A percentile compares a stretch with the other conserved stretches of the same genome.
Conservation (phyloP, 1,284 basidiomycete species). For the Leccinum pachyderme region DNA sequence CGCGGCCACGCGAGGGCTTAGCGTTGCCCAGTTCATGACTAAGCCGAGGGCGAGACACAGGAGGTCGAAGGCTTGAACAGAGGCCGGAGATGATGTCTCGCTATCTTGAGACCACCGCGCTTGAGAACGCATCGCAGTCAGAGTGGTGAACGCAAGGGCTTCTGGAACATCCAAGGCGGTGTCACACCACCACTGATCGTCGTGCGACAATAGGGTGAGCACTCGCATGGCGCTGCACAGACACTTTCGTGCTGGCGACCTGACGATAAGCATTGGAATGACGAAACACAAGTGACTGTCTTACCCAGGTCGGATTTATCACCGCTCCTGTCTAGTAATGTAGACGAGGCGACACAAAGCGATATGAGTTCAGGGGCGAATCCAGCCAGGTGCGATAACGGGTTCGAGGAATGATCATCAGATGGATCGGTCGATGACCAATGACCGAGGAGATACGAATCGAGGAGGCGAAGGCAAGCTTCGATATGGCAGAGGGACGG, state of each 20-base stretch:
- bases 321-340: slow-evolving; percentile 28
- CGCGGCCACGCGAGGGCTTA: slow-evolving; percentile 43
- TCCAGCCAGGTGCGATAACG: slow-evolving; percentile 30
- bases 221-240: slow-evolving; percentile 59
- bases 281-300: background rate
- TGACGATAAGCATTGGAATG: background rate
- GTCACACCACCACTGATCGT: slow-evolving; percentile 51
- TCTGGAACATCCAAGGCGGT: slow-evolving; percentile 44
- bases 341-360: slow-evolving; percentile 43
- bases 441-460: slow-evolving; percentile 56
- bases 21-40: slow-evolving; percentile 69
- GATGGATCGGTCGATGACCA: slow-evolving; percentile 39
- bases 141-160: slow-evolving; percentile 46
- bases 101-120: slow-evolving; percentile 22
- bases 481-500: slow-evolving; percentile 49
- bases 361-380: slow-evolving; percentile 47
- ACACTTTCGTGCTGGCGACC: slow-evolving; percentile 42
- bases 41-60: slow-evolving; percentile 69
- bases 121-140: slow-evolving; percentile 42
- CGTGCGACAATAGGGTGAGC: slow-evolving; percentile 67
- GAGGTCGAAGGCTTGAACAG: slow-evolving; percentile 51
- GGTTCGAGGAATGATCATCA: slow-evolving; percentile 8
- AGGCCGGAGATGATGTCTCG: slow-evolving; percentile 13
- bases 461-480: slow-evolving; percentile 59
- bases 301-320: slow-evolving; percentile 18